Percentiles rank a stretch among this genome's conserved stretches.
phyloP scores from a whole-genome alignment of 768 basidiomycete genomes.

The Tulasnella sp. region DNA sequence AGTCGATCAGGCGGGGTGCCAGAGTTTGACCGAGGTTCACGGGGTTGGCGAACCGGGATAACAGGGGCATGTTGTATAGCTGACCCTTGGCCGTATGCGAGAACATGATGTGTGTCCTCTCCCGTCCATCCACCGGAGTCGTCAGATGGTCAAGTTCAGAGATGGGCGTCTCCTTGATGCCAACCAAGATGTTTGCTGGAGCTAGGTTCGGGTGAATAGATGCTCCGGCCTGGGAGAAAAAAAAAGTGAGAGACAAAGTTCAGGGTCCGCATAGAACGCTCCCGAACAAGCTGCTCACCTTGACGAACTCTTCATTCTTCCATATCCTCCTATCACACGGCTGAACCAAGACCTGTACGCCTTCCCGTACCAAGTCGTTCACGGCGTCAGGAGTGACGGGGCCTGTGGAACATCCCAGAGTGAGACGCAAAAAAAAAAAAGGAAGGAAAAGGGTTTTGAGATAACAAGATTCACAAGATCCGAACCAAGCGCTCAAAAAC shows the following conservation, averaged over 20 bases:
- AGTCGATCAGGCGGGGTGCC: conserved; percentile 72
- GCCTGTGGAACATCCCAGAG: conserved; percentile 22
- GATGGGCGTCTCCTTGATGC: conserved; percentile 82
- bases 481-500: too few species aligned
- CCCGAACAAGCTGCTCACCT: conserved; percentile 36
- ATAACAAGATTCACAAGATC: background rate
- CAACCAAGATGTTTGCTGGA: conserved; percentile 63
- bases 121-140: conserved; percentile 31
- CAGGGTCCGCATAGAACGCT: background rate
- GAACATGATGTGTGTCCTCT: conserved; percentile 80
- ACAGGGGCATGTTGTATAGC: conserved; percentile 68
- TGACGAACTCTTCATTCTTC: conserved; percentile 45
- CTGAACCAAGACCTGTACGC: conserved; percentile 61
- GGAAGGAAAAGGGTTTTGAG: too few species aligned
- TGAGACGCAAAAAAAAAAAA: background rate
- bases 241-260: background rate
- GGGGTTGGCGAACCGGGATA: conserved; percentile 54
- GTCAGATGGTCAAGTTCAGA: conserved; percentile 37
- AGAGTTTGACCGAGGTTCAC: conserved; percentile 84
- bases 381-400: conserved; percentile 75
- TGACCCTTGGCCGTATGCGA: conserved; percentile 82
- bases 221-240: conserved; percentile 58
- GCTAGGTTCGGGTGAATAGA: conserved; percentile 42
- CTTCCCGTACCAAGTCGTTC: conserved; percentile 42
- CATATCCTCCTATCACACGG: conserved; percentile 69